A percentile compares a stretch with the other conserved stretches of the same genome.
Evolutionary conservation across 306 rosid species (phyloP).

Genomic region (Arachis hypogaea): DNA sequence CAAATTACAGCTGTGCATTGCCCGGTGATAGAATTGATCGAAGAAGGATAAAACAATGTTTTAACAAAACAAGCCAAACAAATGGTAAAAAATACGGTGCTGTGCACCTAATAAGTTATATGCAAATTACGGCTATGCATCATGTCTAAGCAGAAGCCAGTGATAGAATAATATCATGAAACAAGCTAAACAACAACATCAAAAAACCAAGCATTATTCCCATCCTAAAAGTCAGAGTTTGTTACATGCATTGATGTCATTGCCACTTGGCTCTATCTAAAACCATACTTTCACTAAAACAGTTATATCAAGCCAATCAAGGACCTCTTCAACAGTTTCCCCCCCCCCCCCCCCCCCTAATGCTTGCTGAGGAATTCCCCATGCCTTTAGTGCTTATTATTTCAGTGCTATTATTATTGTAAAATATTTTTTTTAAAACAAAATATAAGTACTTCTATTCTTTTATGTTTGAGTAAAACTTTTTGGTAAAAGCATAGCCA

Average conservation of each 20-base stretch:
- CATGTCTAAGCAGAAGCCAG: too few species aligned
- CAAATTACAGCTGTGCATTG: not conserved
- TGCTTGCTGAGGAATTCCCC: not conserved
- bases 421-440: too few species aligned
- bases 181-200: not conserved
- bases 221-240: slow-evolving; percentile 12
- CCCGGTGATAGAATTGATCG: slow-evolving; percentile 9
- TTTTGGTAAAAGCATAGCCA: too few species aligned
- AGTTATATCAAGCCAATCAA: not conserved
- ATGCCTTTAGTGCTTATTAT: too few species aligned
- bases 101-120: too few species aligned
- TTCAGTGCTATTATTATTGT: too few species aligned
- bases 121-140: too few species aligned
- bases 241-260: not conserved
- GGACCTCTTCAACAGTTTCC: not conserved
- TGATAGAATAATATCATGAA: too few species aligned
- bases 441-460: too few species aligned
- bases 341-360: too few species aligned
- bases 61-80: slow-evolving; percentile 18
- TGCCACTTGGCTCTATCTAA: slow-evolving; percentile 2
- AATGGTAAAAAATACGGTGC: too few species aligned
- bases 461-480: too few species aligned
- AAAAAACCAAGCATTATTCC: not conserved
- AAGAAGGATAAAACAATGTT: not conserved
- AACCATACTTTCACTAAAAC: slow-evolving; percentile 9